Evolutionary conservation across 495 filamentous ascomycete species (phyloP), one percentile per base, ranked within the genome.

Genomic region (Amniculicola lignicola): DNA sequence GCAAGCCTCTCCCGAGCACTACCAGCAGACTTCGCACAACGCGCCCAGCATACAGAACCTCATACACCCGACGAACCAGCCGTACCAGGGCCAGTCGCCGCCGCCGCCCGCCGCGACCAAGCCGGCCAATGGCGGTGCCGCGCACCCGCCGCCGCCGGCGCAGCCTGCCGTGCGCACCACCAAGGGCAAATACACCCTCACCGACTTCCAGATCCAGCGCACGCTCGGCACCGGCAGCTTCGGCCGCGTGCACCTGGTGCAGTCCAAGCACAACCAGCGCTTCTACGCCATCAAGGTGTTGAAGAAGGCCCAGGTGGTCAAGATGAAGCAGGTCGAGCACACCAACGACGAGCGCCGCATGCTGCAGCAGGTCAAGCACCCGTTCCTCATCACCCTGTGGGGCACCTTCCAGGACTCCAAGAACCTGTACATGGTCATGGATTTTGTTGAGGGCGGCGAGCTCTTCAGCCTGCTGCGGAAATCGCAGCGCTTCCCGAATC

Each of bases 361-460:
- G 94, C 73, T 98, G 53, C 88, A 87, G 62, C 86, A 91, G 62
- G 91, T 96, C 52, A 91, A 95, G 67, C 91, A 98, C 74, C 91
- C 93, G 1, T 98, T 98, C 74, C 77, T 98, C 41, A 91, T 98
- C 65, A 97, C 94, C 2, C 72, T 98, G 39, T 97, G 94, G 94
- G 94, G 94, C 28, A 98, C 93, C 15, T 98, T 96, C 70, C 90
- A 97, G 69, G 94, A 97, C 62, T 79, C 87, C 16, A 86, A 84
- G 69, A 97, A 98, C 67, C 74, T 98, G 18, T 98, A 98, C 77
- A 97, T 98, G 93, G 93, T 98, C 61, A 97, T 98, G 93, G 93
- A 97, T 66, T 98, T 98, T 75, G 89, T 98, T n/a, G 94, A 98
- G 71, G 93, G 93, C 61, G 93, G 93, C 51, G 94, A 98, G 75